A percentile compares a stretch with the other conserved stretches of the same genome.
phyloP scores from a whole-genome alignment of 148 eudicot species.

The Vaccinium myrtillus region DNA sequence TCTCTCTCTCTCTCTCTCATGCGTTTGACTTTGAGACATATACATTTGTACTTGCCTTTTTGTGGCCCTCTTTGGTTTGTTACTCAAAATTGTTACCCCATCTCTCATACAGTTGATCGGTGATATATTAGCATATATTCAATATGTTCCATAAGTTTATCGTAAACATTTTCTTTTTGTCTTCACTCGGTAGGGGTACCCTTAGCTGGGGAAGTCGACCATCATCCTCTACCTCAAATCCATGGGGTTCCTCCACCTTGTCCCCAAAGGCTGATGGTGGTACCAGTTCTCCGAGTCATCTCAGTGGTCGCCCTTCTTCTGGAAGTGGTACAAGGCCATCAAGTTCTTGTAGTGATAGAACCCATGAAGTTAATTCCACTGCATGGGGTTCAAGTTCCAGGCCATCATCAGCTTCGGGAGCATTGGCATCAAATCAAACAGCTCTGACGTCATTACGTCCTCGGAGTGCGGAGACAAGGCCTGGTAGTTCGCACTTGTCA shows the following conservation, averaged over 20 bases:
- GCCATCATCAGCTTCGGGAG: constrained; percentile 93
- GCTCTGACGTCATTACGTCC: constrained; percentile 69
- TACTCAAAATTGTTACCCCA: not conserved
- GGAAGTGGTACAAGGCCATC: constrained; percentile 89
- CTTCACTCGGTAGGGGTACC: constrained; percentile 62
- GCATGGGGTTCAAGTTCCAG: constrained; percentile 86
- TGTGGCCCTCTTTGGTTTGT: not conserved
- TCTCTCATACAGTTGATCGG: not conserved
- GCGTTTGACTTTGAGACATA: not conserved
- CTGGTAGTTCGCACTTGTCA: constrained; percentile 89
- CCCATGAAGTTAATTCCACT: constrained; percentile 46
- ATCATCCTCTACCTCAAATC: constrained; percentile 79
- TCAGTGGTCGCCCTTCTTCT: constrained; percentile 86
- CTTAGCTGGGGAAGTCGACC: constrained; percentile 88
- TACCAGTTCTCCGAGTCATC: constrained; percentile 66
- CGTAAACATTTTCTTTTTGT: not conserved
- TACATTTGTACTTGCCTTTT: not conserved
- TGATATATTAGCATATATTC: constrained; percentile 1
- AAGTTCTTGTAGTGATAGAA: constrained; percentile 87
- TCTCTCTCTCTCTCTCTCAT: not conserved
- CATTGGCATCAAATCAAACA: constrained; percentile 58
- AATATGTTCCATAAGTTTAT: not conserved
- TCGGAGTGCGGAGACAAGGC: constrained; percentile 89
- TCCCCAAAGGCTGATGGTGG: constrained; percentile 77
- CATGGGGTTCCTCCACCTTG: constrained; percentile 73